These are phyloP conservation scores for Skeletonema costatum DNA, from an alignment of 108 stramenopile species.

Conservation along the genomic window DNA sequence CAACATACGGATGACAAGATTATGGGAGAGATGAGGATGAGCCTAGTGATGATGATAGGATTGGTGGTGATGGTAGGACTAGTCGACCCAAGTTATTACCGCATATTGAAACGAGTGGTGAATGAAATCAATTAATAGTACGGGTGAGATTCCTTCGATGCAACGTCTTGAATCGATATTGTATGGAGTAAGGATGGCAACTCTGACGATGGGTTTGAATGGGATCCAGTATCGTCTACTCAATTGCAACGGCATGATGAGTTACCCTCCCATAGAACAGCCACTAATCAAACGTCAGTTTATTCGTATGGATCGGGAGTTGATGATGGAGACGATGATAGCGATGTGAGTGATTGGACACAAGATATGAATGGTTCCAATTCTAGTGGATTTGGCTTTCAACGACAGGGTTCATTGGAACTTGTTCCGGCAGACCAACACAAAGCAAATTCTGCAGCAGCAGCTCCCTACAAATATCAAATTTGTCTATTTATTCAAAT, in stretches of 20 bases:
- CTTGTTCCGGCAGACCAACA: slow-evolving; percentile 19
- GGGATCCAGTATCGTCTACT: slow-evolving; percentile 19
- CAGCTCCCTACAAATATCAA: slow-evolving; percentile 68
- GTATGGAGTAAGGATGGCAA: slow-evolving; percentile 14
- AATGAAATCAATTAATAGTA: slow-evolving; percentile 30
- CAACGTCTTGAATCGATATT: slow-evolving; percentile 43
- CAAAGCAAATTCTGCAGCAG: not conserved
- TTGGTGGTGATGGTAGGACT: not conserved
- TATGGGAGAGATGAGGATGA: slow-evolving; percentile 1
- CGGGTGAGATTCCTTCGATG: slow-evolving; percentile 28
- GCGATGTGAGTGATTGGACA: slow-evolving; percentile 52
- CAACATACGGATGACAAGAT: slow-evolving; percentile 11
- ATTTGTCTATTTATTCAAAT: slow-evolving; percentile 93
- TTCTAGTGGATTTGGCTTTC: slow-evolving; percentile 9
- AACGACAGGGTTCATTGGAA: slow-evolving; percentile 27
- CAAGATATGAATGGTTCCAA: slow-evolving; percentile 16
- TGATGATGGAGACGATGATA: slow-evolving; percentile 30
- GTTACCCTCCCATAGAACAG: slow-evolving; percentile 20
- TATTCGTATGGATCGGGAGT: not conserved
- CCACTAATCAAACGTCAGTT: not conserved
- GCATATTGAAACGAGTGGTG: slow-evolving; percentile 39
- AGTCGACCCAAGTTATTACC: slow-evolving; percentile 31
- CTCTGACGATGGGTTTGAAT: slow-evolving; percentile 43
- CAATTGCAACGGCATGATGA: slow-evolving; percentile 8
- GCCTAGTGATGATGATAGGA: not conserved